Conservation (phyloP, 1,284 basidiomycete species). For the Sporisorium iseilematis-ciliati region DNA sequence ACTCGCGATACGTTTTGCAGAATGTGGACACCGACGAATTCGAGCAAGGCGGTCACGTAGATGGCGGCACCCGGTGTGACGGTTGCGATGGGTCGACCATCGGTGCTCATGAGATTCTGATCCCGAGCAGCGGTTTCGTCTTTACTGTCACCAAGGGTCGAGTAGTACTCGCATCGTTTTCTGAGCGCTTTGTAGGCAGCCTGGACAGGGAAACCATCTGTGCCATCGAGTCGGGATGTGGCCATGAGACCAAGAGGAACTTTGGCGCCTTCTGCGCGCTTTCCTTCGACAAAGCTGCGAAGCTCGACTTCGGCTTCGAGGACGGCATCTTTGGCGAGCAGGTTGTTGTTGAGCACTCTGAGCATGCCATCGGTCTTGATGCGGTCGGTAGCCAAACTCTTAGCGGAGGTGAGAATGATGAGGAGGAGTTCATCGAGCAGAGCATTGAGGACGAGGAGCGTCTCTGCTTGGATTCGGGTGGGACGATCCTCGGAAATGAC, state of each 20-base stretch:
- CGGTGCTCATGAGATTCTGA: conserved; percentile 64
- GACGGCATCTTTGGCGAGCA: conserved; percentile 63
- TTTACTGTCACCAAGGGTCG: conserved; percentile 57
- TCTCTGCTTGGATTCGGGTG: conserved; percentile 62
- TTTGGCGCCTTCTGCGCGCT: conserved; percentile 60
- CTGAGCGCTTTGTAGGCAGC: conserved; percentile 60
- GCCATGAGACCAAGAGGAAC: conserved; percentile 63
- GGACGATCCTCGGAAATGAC: conserved; percentile 62
- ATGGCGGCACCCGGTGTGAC: conserved; percentile 64
- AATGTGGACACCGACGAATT: conserved; percentile 60
- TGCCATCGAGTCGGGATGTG: conserved; percentile 61
- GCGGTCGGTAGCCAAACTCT: conserved; percentile 60
- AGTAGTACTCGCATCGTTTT: conserved; percentile 61
- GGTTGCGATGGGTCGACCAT: conserved; percentile 65
- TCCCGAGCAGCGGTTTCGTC: conserved; percentile 52
- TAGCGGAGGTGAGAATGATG: conserved; percentile 57
- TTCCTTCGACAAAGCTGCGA: conserved; percentile 59
- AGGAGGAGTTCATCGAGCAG: conserved; percentile 64
- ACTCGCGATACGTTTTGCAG: conserved; percentile 59
- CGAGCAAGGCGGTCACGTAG: conserved; percentile 64
- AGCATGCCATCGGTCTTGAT: conserved; percentile 66
- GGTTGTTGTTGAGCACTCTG: conserved; percentile 57
- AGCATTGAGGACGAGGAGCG: conserved; percentile 56
- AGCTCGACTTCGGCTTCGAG: conserved; percentile 66
- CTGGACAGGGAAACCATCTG: conserved; percentile 58